phyloP scores from a whole-genome alignment of 2,329 filamentous ascomycete species.

The Colletotrichum nymphaeae region DNA sequence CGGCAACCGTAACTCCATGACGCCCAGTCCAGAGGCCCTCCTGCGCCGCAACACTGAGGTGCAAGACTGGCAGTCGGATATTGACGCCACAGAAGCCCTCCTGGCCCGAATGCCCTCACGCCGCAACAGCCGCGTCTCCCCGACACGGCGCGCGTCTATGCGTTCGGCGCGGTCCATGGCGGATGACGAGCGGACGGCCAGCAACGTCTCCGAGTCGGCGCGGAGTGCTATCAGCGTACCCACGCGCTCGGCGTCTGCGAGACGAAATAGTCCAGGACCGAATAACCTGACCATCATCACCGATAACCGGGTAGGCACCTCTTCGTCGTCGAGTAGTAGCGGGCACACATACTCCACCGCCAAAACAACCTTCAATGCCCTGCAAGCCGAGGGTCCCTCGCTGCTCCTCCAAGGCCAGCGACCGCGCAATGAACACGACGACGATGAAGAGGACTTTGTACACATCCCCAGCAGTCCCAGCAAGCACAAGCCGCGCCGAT shows the following conservation, averaged over 20 bases:
- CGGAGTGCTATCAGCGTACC: constrained; percentile 55
- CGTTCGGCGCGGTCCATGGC: constrained; percentile 46
- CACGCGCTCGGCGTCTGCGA: constrained; percentile 44
- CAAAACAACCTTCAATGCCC: constrained; percentile 60
- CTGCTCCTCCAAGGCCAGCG: constrained; percentile 52
- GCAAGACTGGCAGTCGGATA: constrained; percentile 67
- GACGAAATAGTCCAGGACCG: constrained; percentile 16
- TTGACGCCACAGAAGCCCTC: constrained; percentile 65
- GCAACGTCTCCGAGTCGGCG: constrained; percentile 67
- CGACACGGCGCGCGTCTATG: constrained; percentile 50
- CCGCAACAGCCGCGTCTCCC: constrained; percentile 49
- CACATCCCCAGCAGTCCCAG: constrained; percentile 64
- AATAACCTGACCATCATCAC: constrained; percentile 37
- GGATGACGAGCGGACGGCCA: constrained; percentile 65
- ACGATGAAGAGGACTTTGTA: constrained; percentile 48
- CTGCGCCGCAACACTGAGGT: constrained; percentile 61
- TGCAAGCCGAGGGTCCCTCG: constrained; percentile 65
- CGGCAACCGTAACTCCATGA: constrained; percentile 47
- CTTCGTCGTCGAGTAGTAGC: constrained; percentile 53
- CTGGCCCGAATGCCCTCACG: constrained; percentile 56
- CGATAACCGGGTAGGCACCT: constrained; percentile 28
- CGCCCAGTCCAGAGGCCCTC: constrained; percentile 54
- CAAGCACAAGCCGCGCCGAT: constrained; percentile 63
- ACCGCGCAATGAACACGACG: constrained; percentile 25
- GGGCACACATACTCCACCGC: constrained; percentile 63